phyloP scores from a whole-genome alignment of 2,329 filamentous ascomycete genomes.

The Tolypocladium pustulatum region DNA sequence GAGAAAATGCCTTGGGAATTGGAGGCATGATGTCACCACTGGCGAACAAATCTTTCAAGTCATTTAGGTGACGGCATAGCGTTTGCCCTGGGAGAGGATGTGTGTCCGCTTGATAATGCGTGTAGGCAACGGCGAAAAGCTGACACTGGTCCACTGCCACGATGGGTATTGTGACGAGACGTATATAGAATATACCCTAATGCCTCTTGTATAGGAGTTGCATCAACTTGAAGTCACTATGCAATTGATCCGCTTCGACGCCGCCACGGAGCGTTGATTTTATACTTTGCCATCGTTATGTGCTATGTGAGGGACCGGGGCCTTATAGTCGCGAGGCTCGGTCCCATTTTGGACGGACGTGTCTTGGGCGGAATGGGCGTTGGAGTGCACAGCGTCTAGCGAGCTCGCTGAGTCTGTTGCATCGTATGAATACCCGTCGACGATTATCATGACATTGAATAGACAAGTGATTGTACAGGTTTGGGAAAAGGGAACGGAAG shows the following conservation, averaged over 20 bases:
- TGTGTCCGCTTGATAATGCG: background rate
- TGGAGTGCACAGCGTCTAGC: too few relatives aligned
- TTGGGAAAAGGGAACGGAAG: too few relatives aligned
- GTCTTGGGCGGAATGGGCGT: too few relatives aligned
- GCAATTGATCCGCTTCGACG: background rate
- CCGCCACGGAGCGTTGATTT: background rate
- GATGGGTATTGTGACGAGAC: constrained; percentile 6
- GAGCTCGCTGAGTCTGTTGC: too few relatives aligned
- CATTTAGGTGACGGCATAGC: constrained; percentile 23
- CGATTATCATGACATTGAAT: too few relatives aligned
- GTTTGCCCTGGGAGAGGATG: background rate
- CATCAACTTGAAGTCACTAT: background rate
- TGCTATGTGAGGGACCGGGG: too few relatives aligned
- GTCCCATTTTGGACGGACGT: too few relatives aligned
- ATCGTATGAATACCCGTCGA: too few relatives aligned
- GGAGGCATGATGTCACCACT: constrained; percentile 24
- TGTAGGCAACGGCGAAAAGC: constrained; percentile 6
- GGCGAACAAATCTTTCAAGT: constrained; percentile 31
- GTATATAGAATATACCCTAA: background rate
- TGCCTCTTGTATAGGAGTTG: background rate
- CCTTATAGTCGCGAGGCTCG: too few relatives aligned
- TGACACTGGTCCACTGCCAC: constrained; percentile 11
- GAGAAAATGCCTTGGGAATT: constrained; percentile 28
- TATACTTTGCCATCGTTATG: too few relatives aligned
- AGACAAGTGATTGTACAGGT: too few relatives aligned